A percentile compares a stretch with the other conserved stretches of the same genome.
phyloP scores from a whole-genome alignment of 1,139 yeast species.

The Wickerhamiella infanticola region DNA sequence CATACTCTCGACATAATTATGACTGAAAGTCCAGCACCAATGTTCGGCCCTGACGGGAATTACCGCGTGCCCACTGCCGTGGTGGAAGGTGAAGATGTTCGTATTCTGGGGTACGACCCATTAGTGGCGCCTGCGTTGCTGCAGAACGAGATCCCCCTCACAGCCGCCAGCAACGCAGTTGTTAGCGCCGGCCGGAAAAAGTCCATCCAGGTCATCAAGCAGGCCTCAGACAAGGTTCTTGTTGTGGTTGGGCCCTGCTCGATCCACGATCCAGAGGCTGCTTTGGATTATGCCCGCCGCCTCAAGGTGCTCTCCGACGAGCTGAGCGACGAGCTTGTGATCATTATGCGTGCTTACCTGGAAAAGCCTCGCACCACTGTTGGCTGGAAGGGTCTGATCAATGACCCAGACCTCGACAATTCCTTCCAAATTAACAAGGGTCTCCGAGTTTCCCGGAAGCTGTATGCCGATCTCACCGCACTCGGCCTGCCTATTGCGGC shows the following conservation, averaged over 20 bases:
- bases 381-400: slow-evolving; percentile 97
- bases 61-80: slow-evolving; percentile 21
- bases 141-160: slow-evolving; percentile 63
- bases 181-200: slow-evolving; percentile 68
- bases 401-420: slow-evolving; percentile 90
- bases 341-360: slow-evolving; percentile 89
- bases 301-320: slow-evolving; percentile 53
- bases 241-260: slow-evolving; percentile 93
- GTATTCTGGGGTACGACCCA: slow-evolving; percentile 85
- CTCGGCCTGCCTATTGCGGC: slow-evolving; percentile 75
- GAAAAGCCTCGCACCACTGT: slow-evolving; percentile 98
- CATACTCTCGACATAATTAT: neutral
- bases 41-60: slow-evolving; percentile 29
- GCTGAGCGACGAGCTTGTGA: slow-evolving; percentile 56
- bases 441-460: slow-evolving; percentile 67
- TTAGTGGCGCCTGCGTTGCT: slow-evolving; percentile 75
- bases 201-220: slow-evolving; percentile 53
- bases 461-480: slow-evolving; percentile 70
- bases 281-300: slow-evolving; percentile 70
- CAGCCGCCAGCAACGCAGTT: slow-evolving; percentile 42
- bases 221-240: slow-evolving; percentile 64
- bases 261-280: slow-evolving; percentile 80
- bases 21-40: slow-evolving; percentile 25
- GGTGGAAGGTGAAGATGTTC: slow-evolving; percentile 55
- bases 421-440: slow-evolving; percentile 94